Percentiles rank a stretch among this genome's conserved stretches.
These are phyloP conservation scores for Spathaspora sp. DNA, from an alignment of 805 yeast genomes.

Conservation along the genomic window DNA sequence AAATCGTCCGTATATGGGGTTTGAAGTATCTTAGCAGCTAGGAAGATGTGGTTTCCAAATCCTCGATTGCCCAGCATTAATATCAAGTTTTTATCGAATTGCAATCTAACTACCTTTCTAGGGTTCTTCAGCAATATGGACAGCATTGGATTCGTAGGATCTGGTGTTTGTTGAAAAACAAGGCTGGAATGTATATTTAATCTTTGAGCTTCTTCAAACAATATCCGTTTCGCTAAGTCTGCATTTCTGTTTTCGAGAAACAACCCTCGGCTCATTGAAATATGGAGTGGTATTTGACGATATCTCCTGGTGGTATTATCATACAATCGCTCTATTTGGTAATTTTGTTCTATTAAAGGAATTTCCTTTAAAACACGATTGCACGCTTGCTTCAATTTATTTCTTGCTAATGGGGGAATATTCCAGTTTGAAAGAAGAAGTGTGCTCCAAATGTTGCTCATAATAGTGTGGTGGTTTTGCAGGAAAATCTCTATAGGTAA, in stretches of 20 bases:
- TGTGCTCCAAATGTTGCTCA: neutral
- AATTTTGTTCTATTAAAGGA: slow-evolving; percentile 2
- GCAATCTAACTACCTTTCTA: neutral
- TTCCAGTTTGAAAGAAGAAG: slow-evolving; percentile 1
- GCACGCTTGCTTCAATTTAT: slow-evolving; percentile 1
- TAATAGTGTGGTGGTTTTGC: neutral
- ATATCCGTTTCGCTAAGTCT: neutral
- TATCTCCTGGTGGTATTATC: neutral
- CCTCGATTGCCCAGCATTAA: neutral
- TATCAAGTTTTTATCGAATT: neutral
- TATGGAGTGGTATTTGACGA: slow-evolving; percentile 3
- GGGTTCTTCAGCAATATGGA: neutral
- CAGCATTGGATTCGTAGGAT: neutral
- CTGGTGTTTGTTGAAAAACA: neutral
- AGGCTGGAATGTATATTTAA: neutral
- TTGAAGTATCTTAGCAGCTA: neutral
- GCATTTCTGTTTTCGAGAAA: neutral
- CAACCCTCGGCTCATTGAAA: neutral
- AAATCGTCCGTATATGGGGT: neutral
- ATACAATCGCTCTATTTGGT: neutral
- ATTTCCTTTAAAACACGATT: neutral
- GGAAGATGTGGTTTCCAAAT: neutral
- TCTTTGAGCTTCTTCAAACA: neutral
- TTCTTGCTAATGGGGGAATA: neutral
- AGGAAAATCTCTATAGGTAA: slow-evolving; percentile 5